phyloP scores from a whole-genome alignment of 2,329 filamentous ascomycete genomes.

The Ascochyta viciae-villosae region DNA sequence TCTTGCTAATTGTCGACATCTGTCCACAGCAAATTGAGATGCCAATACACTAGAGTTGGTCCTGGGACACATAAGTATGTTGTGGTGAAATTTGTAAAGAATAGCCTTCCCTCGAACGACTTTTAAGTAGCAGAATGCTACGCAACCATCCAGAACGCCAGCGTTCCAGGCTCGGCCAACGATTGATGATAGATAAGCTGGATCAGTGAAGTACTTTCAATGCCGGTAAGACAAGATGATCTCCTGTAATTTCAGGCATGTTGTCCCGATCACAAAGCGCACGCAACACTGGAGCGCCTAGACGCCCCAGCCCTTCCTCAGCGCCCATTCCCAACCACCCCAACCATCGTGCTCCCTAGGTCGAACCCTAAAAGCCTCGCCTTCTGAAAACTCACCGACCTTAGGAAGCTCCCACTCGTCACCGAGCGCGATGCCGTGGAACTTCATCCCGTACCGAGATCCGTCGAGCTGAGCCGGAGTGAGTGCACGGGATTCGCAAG shows the following conservation, averaged over 20 bases:
- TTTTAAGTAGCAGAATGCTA: too few species aligned
- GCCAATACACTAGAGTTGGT: too few species aligned
- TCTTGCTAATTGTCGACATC: too few species aligned
- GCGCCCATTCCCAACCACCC: conserved; percentile 33
- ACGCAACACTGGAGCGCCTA: not conserved
- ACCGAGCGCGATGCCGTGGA: conserved; percentile 20
- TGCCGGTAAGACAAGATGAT: too few species aligned
- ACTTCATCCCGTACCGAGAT: conserved; percentile 26
- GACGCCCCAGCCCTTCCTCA: conserved; percentile 10
- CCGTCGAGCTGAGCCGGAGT: conserved; percentile 26
- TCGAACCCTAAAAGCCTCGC: conserved; percentile 20
- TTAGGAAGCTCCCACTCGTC: conserved; percentile 24
- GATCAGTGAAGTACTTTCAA: too few species aligned
- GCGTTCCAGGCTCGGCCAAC: not conserved
- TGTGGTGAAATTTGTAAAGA: not conserved
- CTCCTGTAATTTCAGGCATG: not conserved
- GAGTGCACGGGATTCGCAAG: conserved; percentile 23
- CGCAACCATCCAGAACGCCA: not conserved
- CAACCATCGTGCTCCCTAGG: conserved; percentile 28
- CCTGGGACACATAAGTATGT: not conserved
- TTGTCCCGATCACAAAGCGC: not conserved
- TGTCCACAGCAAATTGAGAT: too few species aligned
- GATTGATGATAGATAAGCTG: not conserved
- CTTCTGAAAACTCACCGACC: not conserved
- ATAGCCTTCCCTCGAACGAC: not conserved